Percentiles rank a stretch among this genome's conserved stretches.
These are phyloP conservation scores for Alternaria infectoria DNA, from an alignment of 2,329 filamentous ascomycete genomes.

Conservation along the genomic window DNA sequence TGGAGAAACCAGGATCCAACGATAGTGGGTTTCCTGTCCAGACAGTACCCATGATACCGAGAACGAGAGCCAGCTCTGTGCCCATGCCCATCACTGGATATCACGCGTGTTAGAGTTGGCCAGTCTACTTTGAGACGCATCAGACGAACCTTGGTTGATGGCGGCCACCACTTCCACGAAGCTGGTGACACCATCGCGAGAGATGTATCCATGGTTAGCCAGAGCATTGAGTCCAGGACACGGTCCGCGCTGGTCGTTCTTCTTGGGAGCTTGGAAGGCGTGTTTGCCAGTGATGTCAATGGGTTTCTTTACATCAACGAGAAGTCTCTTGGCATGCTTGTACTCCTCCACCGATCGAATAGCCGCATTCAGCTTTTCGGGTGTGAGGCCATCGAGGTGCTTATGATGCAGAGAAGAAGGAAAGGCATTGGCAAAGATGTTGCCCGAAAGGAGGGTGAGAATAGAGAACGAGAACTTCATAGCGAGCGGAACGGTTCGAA, in stretches of 20 bases:
- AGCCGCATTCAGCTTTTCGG: constrained; percentile 19
- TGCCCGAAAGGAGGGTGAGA: constrained; percentile 13
- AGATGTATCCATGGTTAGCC: constrained; percentile 47
- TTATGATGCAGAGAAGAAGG: constrained; percentile 14
- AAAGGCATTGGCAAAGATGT: constrained; percentile 16
- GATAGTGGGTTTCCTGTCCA: constrained; percentile 60
- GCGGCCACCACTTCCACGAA: constrained; percentile 52
- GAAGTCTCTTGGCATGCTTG: constrained; percentile 16
- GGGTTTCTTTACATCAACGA: constrained; percentile 32
- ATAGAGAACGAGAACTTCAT: constrained; percentile 24
- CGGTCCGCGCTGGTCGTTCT: constrained; percentile 50
- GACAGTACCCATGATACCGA: constrained; percentile 55
- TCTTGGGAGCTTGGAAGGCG: constrained; percentile 44
- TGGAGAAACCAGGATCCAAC: constrained; percentile 58
- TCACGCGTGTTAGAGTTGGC: not conserved
- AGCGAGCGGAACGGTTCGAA: not conserved
- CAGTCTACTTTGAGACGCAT: not conserved
- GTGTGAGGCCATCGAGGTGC: constrained; percentile 9
- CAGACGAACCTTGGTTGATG: constrained; percentile 48
- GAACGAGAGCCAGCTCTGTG: constrained; percentile 47
- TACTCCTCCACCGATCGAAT: constrained; percentile 16
- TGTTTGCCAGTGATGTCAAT: constrained; percentile 28
- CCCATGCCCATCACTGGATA: constrained; percentile 54
- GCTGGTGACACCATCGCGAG: constrained; percentile 47
- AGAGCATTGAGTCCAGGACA: constrained; percentile 52